Conservation (phyloP, 2,329 filamentous ascomycete species). For the Alternaria hordeiaustralica region DNA sequence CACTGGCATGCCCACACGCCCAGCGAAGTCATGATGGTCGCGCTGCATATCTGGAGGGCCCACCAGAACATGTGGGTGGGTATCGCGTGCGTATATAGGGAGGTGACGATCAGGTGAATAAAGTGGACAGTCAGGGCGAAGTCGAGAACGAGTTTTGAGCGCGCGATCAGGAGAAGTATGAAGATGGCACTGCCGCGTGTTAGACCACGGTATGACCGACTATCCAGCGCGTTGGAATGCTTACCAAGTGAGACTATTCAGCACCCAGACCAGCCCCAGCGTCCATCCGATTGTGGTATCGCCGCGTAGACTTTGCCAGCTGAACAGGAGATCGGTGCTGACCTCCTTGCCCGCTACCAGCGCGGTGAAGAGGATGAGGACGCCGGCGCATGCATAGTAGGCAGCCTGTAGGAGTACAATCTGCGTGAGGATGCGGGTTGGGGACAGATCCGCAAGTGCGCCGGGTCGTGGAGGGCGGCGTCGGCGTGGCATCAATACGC, state of each 20-base stretch:
- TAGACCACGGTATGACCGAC: slow-evolving; percentile 4
- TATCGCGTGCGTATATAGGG: slow-evolving; percentile 77
- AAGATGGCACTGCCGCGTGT: slow-evolving; percentile 71
- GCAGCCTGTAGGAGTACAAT: slow-evolving; percentile 69
- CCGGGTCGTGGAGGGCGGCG: slow-evolving; percentile 70
- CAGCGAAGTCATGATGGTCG: slow-evolving; percentile 69
- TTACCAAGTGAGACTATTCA: slow-evolving; percentile 70
- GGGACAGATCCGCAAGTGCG: slow-evolving; percentile 70
- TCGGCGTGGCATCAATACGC: slow-evolving; percentile 58
- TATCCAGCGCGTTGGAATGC: slow-evolving; percentile 21
- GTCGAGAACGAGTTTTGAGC: slow-evolving; percentile 93
- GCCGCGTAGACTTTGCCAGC: slow-evolving; percentile 68
- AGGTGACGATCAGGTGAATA: slow-evolving; percentile 78
- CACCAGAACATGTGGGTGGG: slow-evolving; percentile 89
- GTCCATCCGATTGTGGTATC: slow-evolving; percentile 76
- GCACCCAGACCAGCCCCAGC: slow-evolving; percentile 70
- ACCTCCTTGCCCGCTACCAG: slow-evolving; percentile 69
- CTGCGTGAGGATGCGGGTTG: slow-evolving; percentile 70
- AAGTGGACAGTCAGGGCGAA: slow-evolving; percentile 90
- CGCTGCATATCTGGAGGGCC: slow-evolving; percentile 68
- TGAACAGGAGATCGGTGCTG: slow-evolving; percentile 64
- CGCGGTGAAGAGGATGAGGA: slow-evolving; percentile 71
- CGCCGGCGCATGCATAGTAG: slow-evolving; percentile 68
- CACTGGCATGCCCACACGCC: slow-evolving; percentile 93
- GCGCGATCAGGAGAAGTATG: slow-evolving; percentile 81